Conservation (phyloP, 352 stramenopile species). For the Phytophthora sp. region DNA sequence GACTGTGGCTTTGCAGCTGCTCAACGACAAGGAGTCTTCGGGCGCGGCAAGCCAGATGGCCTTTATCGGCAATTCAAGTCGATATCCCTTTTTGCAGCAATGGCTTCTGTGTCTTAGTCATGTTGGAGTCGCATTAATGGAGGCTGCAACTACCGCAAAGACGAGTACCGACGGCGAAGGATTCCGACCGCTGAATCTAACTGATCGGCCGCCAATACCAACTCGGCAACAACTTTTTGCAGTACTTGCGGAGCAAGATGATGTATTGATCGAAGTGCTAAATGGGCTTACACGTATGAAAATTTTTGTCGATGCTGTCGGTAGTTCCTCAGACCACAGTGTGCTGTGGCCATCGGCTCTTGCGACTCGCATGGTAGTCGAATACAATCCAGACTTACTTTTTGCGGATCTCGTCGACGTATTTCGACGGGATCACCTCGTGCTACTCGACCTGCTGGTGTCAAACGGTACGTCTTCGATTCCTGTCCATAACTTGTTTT, state of each 20-base stretch:
- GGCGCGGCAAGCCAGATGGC: constrained; percentile 27
- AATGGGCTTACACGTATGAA: constrained; percentile 44
- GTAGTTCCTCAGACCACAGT: not conserved
- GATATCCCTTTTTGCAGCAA: constrained; percentile 65
- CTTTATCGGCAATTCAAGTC: constrained; percentile 43
- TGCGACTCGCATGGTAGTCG: constrained; percentile 2
- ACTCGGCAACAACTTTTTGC: constrained; percentile 43
- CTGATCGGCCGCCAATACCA: constrained; percentile 20
- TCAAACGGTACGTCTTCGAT: constrained; percentile 56
- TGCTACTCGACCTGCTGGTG: constrained; percentile 72
- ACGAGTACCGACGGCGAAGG: not conserved
- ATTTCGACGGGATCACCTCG: constrained; percentile 62
- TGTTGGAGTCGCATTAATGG: constrained; percentile 27
- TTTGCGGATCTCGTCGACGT: constrained; percentile 58
- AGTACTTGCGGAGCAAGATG: constrained; percentile 71
- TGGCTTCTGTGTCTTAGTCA: constrained; percentile 51
- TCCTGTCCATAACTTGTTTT: not conserved
- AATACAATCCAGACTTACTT: constrained; percentile 62
- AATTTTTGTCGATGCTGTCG: not conserved
- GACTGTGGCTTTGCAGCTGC: constrained; percentile 27
- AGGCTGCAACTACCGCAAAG: not conserved
- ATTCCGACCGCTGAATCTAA: not conserved
- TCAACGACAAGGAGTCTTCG: constrained; percentile 18
- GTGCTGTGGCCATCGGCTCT: no score
- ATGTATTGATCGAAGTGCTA: constrained; percentile 71